These are phyloP conservation scores for Suillus bovinus DNA, from an alignment of 768 basidiomycete species.

Conservation along the genomic window DNA sequence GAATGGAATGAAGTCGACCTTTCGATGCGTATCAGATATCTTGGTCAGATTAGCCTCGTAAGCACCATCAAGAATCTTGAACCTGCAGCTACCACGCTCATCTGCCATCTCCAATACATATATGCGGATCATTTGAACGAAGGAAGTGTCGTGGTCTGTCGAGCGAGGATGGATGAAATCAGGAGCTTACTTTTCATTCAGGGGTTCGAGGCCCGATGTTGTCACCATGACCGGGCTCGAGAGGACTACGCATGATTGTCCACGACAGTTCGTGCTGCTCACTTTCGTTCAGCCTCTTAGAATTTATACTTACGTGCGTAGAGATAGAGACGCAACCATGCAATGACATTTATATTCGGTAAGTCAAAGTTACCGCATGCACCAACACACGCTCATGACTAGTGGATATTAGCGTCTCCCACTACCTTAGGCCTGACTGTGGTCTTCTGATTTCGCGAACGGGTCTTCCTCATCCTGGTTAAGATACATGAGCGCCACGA, in stretches of 20 bases:
- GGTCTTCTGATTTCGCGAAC: neutral
- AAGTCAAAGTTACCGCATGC: neutral
- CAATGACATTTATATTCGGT: neutral
- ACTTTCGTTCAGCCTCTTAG: slow-evolving; percentile 22
- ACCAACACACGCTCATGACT: neutral
- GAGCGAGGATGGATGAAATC: slow-evolving; percentile 48
- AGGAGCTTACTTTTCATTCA: slow-evolving; percentile 52
- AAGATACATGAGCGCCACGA: neutral
- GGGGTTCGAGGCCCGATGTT: slow-evolving; percentile 51
- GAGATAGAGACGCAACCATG: neutral
- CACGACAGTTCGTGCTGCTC: slow-evolving; percentile 11
- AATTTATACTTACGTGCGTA: neutral
- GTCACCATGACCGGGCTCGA: slow-evolving; percentile 39
- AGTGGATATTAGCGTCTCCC: neutral
- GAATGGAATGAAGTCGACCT: slow-evolving; percentile 46
- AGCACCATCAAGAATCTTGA: slow-evolving; percentile 7
- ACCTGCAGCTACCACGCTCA: slow-evolving; percentile 47
- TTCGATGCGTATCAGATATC: slow-evolving; percentile 51
- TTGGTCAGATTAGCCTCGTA: slow-evolving; percentile 4
- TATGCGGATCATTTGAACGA: slow-evolving; percentile 56
- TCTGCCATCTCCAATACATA: slow-evolving; percentile 50
- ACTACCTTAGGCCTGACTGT: neutral
- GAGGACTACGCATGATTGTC: slow-evolving; percentile 17
- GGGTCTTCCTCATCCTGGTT: slow-evolving; percentile 7
- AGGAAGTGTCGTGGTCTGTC: slow-evolving; percentile 46